Conservation (phyloP, 768 basidiomycete species). For the Lactarius quietus region DNA sequence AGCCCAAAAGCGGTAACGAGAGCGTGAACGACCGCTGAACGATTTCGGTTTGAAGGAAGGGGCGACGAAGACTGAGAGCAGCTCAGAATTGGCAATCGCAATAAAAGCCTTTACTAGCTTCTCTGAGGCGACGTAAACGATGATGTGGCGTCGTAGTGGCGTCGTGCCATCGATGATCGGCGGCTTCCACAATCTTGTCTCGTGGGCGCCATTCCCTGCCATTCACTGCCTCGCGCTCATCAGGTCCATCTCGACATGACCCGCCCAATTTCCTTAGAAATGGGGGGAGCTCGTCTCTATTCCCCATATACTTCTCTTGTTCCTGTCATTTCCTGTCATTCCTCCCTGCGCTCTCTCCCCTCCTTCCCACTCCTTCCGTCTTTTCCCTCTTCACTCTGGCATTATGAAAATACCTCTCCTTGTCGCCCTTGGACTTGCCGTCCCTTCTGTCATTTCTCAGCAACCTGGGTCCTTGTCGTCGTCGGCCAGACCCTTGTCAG, state of each 20-base stretch:
- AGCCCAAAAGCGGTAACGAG: slow-evolving; percentile 27
- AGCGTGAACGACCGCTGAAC: slow-evolving; percentile 32
- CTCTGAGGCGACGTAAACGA: slow-evolving; percentile 54
- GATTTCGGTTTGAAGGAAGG: slow-evolving; percentile 33
- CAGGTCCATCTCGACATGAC: no score
- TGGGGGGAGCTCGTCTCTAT: no score
- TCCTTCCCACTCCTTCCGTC: no score
- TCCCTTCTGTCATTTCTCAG: slow-evolving; percentile 28
- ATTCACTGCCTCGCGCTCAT: no score
- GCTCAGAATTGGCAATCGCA: background rate
- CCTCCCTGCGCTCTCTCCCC: background rate
- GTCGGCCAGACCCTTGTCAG: slow-evolving; percentile 42
- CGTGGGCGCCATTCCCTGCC: no score
- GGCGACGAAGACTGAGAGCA: slow-evolving; percentile 29
- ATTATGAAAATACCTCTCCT: slow-evolving; percentile 37
- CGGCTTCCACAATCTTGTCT: background rate
- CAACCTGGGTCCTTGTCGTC: slow-evolving; percentile 32
- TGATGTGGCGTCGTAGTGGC: no score
- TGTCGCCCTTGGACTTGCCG: slow-evolving; percentile 44
- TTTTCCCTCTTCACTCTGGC: background rate
- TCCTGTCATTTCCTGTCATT: no score
- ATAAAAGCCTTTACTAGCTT: slow-evolving; percentile 49
- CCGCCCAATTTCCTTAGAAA: no score
- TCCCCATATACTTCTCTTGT: no score
- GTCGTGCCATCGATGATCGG: background rate